A percentile compares a stretch with the other conserved stretches of the same genome.
Conservation (phyloP, 1,284 basidiomycete species). For the Trichosporon sp. region DNA sequence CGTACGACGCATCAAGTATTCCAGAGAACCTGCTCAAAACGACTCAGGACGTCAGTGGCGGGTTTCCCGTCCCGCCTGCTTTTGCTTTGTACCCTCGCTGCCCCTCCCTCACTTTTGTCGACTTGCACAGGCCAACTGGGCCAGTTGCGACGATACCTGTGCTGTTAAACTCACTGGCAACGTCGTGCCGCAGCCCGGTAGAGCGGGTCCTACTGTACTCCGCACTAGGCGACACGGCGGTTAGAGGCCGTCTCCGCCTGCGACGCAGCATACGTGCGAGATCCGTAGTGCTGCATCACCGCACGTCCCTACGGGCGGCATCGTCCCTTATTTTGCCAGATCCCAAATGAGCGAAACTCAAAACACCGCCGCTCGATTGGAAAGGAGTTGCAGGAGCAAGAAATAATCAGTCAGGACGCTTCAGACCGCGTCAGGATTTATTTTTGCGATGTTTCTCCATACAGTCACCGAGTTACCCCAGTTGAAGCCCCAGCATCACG, state of each 20-base stretch:
- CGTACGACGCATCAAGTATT: neutral
- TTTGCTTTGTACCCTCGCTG: neutral
- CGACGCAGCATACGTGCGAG: neutral
- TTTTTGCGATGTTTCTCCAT: conserved; percentile 10
- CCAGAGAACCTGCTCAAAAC: neutral
- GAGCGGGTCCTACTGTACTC: neutral
- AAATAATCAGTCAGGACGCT: neutral
- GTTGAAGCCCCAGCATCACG: neutral
- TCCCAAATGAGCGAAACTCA: conserved; percentile 6
- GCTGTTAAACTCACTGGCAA: no score
- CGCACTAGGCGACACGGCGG: no score
- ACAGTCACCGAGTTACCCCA: neutral
- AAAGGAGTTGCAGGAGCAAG: neutral
- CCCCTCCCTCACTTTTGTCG: no score
- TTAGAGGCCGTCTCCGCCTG: no score
- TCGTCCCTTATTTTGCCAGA: neutral
- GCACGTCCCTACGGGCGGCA: neutral
- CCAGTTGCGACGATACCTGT: no score
- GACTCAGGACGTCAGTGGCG: neutral
- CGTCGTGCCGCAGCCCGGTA: neutral
- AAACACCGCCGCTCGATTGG: neutral
- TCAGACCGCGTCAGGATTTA: neutral
- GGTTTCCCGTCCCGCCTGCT: neutral
- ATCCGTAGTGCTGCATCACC: neutral
- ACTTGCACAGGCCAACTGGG: no score